These are phyloP conservation scores for Calcarisporium arbuscula DNA, from an alignment of 2,329 filamentous ascomycete genomes.

Conservation along the genomic window DNA sequence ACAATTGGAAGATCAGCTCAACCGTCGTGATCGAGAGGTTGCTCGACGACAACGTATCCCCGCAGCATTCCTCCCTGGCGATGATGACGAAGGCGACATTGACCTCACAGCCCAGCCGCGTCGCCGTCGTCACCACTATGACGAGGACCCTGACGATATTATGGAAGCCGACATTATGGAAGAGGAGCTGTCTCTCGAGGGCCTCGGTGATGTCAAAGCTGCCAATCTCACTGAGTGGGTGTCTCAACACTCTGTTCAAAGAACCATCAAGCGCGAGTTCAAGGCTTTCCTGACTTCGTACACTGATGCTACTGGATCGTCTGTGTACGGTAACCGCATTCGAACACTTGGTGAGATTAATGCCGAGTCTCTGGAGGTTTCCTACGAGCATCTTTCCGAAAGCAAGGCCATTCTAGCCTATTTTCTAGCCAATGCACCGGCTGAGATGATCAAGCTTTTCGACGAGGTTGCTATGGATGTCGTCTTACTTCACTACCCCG, in stretches of 20 bases:
- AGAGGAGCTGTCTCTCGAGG: conserved; percentile 88
- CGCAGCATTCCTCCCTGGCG: conserved; percentile 68
- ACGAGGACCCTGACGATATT: conserved; percentile 88
- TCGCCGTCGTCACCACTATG: conserved; percentile 81
- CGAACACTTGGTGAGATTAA: conserved; percentile 95
- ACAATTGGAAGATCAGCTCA: conserved; percentile 65
- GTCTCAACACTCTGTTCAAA: conserved; percentile 78
- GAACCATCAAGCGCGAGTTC: conserved; percentile 93
- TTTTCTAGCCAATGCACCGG: conserved; percentile 90
- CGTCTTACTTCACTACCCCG: conserved; percentile 89
- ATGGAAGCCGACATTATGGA: conserved; percentile 94
- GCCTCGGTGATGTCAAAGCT: conserved; percentile 87
- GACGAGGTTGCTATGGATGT: conserved; percentile 97
- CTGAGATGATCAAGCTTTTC: conserved; percentile 93
- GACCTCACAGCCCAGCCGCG: conserved; percentile 83
- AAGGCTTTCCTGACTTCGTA: conserved; percentile 96
- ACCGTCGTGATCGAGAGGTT: conserved; percentile 67
- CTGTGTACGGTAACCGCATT: conserved; percentile 92
- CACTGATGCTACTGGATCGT: conserved; percentile 80
- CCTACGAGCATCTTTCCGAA: conserved; percentile 83
- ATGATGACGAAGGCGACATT: conserved; percentile 77
- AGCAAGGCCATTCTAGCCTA: conserved; percentile 92
- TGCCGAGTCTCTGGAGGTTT: conserved; percentile 91
- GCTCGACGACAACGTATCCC: conserved; percentile 61
- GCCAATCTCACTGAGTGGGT: conserved; percentile 94